Evolutionary conservation across 23 red algal genomes (phyloP), one percentile per base, ranked within the genome.

Genomic region (Gracilaria domingensis): DNA sequence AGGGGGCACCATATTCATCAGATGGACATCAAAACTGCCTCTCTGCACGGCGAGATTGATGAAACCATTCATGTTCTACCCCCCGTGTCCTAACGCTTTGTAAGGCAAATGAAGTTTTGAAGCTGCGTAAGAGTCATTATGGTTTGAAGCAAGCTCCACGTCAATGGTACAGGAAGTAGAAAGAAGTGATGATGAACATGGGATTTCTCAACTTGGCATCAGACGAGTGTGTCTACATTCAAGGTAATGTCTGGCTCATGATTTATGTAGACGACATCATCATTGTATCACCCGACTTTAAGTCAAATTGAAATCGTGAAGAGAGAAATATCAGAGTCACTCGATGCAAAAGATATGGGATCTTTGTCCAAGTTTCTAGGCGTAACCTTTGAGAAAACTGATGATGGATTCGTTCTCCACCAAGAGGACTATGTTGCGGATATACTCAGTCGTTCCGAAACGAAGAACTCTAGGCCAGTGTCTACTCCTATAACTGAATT

Each of bases 21-120:
- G 32, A 32, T 88, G 54, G 91, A 94, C 39, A 72, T 94, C 72
- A 80, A 47, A 36, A 94, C 91, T 0, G 91, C 90, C 16, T 93
- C 77, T 59, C 64, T 93, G 28, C 40, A 93, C n/a, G n/a, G n/a
- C n/a, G n/a, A n/a, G n/a, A n/a, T n/a, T n/a, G n/a, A n/a, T n/a
- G n/a, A n/a, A n/a, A n/a, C n/a, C n/a, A n/a, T n/a, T 45, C 11
- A 45, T 11, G 11, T 45, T 45, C 42, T 45, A 45, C 42, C 42
- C 42, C 42, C 42, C 42, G 5, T 45, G 11, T 4, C 11, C 47
- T 81, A 24, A 30, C 24, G 18, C 21, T 2, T 44, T 81, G 76
- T 20, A 8, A 57, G 28, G 13, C 2, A 6, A 18, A 67, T 26
- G 69, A 89, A 76, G 76, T 81, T 36, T 24, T 54, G 6, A 61